phyloP scores from a whole-genome alignment of 257 asterid species.

The Fraxinus americana region DNA sequence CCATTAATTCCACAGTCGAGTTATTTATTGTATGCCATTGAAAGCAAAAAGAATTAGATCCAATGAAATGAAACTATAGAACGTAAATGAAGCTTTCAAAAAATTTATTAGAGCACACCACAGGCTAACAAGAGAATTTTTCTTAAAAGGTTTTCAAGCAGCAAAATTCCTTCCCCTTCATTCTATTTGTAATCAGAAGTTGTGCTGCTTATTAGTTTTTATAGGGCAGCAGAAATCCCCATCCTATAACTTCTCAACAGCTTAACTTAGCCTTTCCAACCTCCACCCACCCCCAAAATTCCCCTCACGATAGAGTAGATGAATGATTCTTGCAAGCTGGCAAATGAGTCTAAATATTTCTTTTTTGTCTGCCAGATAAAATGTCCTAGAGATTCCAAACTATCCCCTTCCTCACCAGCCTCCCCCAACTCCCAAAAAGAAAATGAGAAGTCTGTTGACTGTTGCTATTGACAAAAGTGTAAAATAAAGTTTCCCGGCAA shows the following conservation, averaged over 20 bases:
- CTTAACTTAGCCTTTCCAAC: not conserved
- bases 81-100: not conserved
- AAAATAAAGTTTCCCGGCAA: constrained; percentile 1
- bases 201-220: not conserved
- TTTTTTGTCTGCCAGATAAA: not conserved
- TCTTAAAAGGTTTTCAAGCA: not conserved
- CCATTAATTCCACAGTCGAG: not conserved
- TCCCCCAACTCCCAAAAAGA: not conserved
- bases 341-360: not conserved
- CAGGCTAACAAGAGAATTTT: not conserved
- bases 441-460: too few relatives aligned
- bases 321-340: too few relatives aligned
- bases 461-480: not conserved
- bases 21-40: not conserved
- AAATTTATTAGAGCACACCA: not conserved
- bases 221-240: not conserved
- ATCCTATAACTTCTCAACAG: not conserved
- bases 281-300: not conserved
- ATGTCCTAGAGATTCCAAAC: not conserved
- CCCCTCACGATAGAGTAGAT: not conserved
- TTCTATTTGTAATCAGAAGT: not conserved
- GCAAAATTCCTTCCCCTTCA: not conserved
- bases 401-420: not conserved
- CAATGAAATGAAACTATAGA: not conserved
- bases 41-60: not conserved